phyloP scores from a whole-genome alignment of 2,329 filamentous ascomycete genomes.

The Hortaea werneckii region DNA sequence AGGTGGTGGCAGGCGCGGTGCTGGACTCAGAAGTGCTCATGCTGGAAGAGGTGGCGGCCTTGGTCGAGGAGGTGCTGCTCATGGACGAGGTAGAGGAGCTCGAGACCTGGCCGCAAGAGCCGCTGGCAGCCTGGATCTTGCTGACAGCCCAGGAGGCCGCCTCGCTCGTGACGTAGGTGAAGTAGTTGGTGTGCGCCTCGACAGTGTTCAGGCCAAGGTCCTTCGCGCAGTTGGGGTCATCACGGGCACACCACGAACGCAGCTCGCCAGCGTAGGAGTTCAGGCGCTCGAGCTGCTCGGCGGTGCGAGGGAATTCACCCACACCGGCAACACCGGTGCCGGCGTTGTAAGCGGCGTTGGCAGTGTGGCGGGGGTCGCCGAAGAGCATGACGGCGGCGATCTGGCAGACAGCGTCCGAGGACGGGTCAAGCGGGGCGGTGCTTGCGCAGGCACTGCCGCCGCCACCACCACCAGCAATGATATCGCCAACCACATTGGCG shows the following conservation, averaged over 20 bases:
- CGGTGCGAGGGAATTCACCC: slow-evolving; percentile 23
- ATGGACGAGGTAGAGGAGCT: neutral
- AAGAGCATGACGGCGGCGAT: slow-evolving; percentile 18
- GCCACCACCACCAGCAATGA: slow-evolving; percentile 25
- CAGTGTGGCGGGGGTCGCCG: slow-evolving; percentile 21
- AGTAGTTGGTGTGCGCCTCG: slow-evolving; percentile 30
- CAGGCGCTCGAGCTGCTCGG: slow-evolving; percentile 18
- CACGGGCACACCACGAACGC: slow-evolving; percentile 28
- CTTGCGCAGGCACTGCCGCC: slow-evolving; percentile 14
- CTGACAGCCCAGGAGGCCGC: slow-evolving; percentile 17
- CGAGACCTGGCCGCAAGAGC: neutral
- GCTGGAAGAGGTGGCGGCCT: neutral
- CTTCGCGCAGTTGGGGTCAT: slow-evolving; percentile 32
- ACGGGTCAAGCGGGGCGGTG: slow-evolving; percentile 18
- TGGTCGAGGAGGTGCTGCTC: neutral
- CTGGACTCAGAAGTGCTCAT: neutral
- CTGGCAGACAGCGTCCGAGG: slow-evolving; percentile 6
- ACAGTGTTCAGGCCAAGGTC: slow-evolving; percentile 22
- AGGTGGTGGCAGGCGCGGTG: neutral
- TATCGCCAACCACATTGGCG: slow-evolving; percentile 23
- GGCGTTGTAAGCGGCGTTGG: slow-evolving; percentile 20
- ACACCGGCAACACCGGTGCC: slow-evolving; percentile 13
- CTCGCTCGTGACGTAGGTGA: slow-evolving; percentile 21
- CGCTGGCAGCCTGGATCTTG: slow-evolving; percentile 6
- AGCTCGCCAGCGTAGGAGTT: slow-evolving; percentile 19